Percentiles rank a stretch among this genome's conserved stretches.
Conservation (phyloP, 164 flowering plant species). For the Protea cynaroides region DNA sequence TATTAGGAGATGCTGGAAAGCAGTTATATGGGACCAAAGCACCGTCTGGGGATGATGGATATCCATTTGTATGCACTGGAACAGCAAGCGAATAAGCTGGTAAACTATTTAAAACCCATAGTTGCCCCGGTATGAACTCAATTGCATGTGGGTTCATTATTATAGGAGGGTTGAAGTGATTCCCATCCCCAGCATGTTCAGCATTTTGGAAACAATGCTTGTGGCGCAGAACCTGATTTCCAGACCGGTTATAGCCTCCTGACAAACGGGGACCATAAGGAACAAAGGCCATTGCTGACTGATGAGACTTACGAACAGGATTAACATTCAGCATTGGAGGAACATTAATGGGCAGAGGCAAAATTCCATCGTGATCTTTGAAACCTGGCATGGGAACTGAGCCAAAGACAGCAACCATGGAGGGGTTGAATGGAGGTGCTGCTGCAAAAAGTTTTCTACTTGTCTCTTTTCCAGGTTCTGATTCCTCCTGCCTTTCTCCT, state of each 20-base stretch:
- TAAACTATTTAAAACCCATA: slow-evolving; percentile 62
- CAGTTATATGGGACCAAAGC: slow-evolving; percentile 29
- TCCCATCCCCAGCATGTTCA: slow-evolving; percentile 44
- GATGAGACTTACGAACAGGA: slow-evolving; percentile 72
- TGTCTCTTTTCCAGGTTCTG: slow-evolving; percentile 50
- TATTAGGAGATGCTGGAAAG: slow-evolving; percentile 37
- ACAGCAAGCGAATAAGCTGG: slow-evolving; percentile 31
- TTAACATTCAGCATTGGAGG: slow-evolving; percentile 59
- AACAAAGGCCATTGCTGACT: slow-evolving; percentile 79
- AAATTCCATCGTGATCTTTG: slow-evolving; percentile 68
- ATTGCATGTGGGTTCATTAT: slow-evolving; percentile 88
- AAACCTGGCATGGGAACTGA: slow-evolving; percentile 46
- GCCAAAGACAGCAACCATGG: slow-evolving; percentile 57
- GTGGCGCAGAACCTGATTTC: slow-evolving; percentile 47
- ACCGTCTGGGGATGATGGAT: slow-evolving; percentile 37
- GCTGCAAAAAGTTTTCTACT: slow-evolving; percentile 76
- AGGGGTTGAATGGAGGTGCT: slow-evolving; percentile 82
- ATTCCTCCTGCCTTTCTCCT: slow-evolving; percentile 41
- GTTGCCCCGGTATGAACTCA: slow-evolving; percentile 73
- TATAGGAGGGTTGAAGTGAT: slow-evolving; percentile 49
- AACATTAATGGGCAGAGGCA: slow-evolving; percentile 66
- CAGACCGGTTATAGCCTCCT: slow-evolving; percentile 62
- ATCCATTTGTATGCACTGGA: slow-evolving; percentile 40
- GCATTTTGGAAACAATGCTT: slow-evolving; percentile 40
- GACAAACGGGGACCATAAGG: slow-evolving; percentile 85